These are phyloP conservation scores for Lipomyces yamadae DNA, from an alignment of 805 yeast genomes.

Conservation along the genomic window DNA sequence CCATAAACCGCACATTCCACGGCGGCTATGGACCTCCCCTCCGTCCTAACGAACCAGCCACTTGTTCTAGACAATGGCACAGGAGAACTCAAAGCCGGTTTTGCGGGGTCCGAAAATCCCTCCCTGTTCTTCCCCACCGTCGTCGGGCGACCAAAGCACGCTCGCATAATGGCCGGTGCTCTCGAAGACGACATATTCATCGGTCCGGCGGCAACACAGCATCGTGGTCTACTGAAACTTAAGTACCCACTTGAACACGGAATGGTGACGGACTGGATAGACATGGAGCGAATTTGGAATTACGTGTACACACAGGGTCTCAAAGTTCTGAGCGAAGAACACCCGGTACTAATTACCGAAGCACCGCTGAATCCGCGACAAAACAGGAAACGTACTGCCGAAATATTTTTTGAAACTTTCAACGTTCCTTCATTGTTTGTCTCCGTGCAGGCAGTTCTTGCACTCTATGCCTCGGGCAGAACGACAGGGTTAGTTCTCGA, in stretches of 20 bases:
- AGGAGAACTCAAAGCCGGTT: constrained; percentile 83
- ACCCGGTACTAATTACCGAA: constrained; percentile 85
- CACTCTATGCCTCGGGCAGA: constrained; percentile 85
- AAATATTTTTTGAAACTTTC: constrained; percentile 71
- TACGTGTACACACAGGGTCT: constrained; percentile 64
- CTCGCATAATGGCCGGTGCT: constrained; percentile 78
- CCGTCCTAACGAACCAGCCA: constrained; percentile 60
- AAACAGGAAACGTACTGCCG: constrained; percentile 66
- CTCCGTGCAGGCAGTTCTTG: constrained; percentile 74
- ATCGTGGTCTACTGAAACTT: constrained; percentile 75
- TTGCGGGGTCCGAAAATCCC: constrained; percentile 90
- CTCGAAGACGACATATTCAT: constrained; percentile 69
- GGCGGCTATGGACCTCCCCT: constrained; percentile 24
- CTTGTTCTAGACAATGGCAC: constrained; percentile 85
- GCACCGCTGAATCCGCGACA: constrained; percentile 78
- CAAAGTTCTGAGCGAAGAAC: constrained; percentile 62
- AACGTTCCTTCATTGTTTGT: constrained; percentile 77
- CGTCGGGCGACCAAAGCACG: constrained; percentile 83
- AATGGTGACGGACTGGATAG: constrained; percentile 77
- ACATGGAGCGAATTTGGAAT: constrained; percentile 83
- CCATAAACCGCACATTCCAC: background rate
- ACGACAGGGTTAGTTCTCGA: constrained; percentile 91
- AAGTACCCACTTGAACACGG: constrained; percentile 82
- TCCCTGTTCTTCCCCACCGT: constrained; percentile 64
- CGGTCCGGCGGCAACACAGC: constrained; percentile 70